A percentile compares a stretch with the other conserved stretches of the same genome.
phyloP scores from a whole-genome alignment of 371 early-diverging fungal genomes.

The Mortierella polycephala region DNA sequence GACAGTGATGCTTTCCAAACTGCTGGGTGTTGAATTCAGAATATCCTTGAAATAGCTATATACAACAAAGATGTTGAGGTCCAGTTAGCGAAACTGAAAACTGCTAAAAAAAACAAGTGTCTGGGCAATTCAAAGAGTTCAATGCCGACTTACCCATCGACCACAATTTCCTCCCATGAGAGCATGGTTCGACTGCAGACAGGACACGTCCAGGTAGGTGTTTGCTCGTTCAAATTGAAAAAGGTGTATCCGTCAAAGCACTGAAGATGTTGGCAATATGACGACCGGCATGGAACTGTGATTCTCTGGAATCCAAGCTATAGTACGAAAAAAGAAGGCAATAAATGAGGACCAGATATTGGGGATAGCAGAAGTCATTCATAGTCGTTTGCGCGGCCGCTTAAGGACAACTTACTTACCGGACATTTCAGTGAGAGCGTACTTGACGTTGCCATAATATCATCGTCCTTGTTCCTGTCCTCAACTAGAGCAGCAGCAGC shows the following conservation, averaged over 20 bases:
- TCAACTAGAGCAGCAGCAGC: conserved; percentile 19
- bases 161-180: conserved; percentile 68
- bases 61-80: background rate
- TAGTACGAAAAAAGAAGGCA: conserved; percentile 2
- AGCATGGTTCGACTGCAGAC: conserved; percentile 69
- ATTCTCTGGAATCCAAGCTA: conserved; percentile 75
- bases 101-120: background rate
- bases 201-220: conserved; percentile 81
- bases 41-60: conserved; percentile 73
- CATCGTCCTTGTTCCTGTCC: conserved; percentile 60
- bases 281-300: conserved; percentile 67
- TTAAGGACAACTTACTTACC: conserved; percentile 54
- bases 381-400: background rate
- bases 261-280: conserved; percentile 74
- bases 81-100: conserved; percentile 4
- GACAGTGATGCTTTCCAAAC: conserved; percentile 67
- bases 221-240: conserved; percentile 75
- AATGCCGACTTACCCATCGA: conserved; percentile 71
- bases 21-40: conserved; percentile 58
- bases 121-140: no score
- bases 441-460: conserved; percentile 64
- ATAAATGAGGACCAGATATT: no score
- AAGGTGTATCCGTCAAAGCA: conserved; percentile 81
- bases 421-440: conserved; percentile 68
- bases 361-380: no score